A percentile compares a stretch with the other conserved stretches of the same genome.
phyloP scores from a whole-genome alignment of 192 early-diverging fungal genomes.

The Chytriomyces confervae region DNA sequence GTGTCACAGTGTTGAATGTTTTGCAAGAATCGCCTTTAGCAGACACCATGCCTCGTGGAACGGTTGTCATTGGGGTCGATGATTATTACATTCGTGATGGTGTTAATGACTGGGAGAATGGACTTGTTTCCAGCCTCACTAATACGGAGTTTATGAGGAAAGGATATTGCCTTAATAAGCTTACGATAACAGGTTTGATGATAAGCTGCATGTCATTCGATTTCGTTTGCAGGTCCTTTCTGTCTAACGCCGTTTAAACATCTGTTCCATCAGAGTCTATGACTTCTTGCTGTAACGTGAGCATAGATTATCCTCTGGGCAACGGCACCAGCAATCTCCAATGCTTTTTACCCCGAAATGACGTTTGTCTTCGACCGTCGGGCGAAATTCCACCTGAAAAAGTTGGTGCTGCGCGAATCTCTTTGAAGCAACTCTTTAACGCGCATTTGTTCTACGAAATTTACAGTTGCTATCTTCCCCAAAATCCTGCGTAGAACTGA shows the following conservation, averaged over 20 bases:
- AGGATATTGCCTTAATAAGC: constrained; percentile 56
- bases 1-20: constrained; percentile 68
- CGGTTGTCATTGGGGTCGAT: constrained; percentile 53
- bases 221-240: neutral
- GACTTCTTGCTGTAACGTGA: constrained; percentile 64
- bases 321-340: constrained; percentile 45
- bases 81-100: constrained; percentile 42
- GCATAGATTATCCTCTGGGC: constrained; percentile 60
- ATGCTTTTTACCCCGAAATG: constrained; percentile 55
- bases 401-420: neutral
- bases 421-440: neutral
- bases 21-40: constrained; percentile 57
- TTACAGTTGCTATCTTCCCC: constrained; percentile 16
- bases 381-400: constrained; percentile 14
- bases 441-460: neutral
- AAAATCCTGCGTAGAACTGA: constrained; percentile 25
- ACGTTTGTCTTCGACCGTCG: neutral
- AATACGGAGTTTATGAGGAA: constrained; percentile 16
- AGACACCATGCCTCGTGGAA: constrained; percentile 50
- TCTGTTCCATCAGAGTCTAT: constrained; percentile 20
- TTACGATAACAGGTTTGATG: constrained; percentile 4
- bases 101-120: constrained; percentile 54
- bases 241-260: neutral
- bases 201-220: neutral
- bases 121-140: constrained; percentile 40